Base-by-base conservation (phyloP, 1,284 basidiomycete genomes). In the Spongispora temasekensis region DNA sequence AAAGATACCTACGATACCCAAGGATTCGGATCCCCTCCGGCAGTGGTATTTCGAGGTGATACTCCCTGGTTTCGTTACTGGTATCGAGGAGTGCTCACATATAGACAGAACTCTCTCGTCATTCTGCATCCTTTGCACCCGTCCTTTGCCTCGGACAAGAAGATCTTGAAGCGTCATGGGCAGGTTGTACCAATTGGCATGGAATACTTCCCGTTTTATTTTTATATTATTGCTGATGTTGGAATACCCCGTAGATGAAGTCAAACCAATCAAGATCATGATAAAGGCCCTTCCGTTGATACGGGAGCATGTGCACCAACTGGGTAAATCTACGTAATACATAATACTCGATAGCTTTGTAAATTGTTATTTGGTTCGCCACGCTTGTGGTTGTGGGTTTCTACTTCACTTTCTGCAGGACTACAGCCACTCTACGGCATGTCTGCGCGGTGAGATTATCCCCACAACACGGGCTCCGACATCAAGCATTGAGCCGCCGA, bases 11-110 rank as follows among this genome's bases (percentile, higher is more conserved):
- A 64, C 78, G 23, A 78, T 79, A 37, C 84, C 88, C 19, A 81
- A 78, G 60, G 79, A 84, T 57, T 72, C 79, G 8, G 76, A 79
- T 13, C 83, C 81, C 7, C 74, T 88, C 2, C 78, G 81, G 31
- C 65, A 73, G 28, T 93, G 90, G 90, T 93, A 91, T 74, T 76
- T 76, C 55, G 79, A 85, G 71, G 89, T 88, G 66, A 61, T 10
- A 2, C 40, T 44, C 27, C n/a, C 2, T 58, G 60, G 50, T 53
- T 53, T 40, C 25, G 19, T 61, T 21, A 28, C 44, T 12, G 25
- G 34, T 5, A 44, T n/a, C 19, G 53, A 28, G 12, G 9, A 48
- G 40, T 6, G 19, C 55, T 63, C 57, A 66, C 17, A 9, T 25
- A 48, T 37, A n/a, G 27, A 30, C 60, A 89, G 91, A 81, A 85